Base-by-base conservation (phyloP, 2,329 filamentous ascomycete species). In the Paecilomyces niveus region DNA sequence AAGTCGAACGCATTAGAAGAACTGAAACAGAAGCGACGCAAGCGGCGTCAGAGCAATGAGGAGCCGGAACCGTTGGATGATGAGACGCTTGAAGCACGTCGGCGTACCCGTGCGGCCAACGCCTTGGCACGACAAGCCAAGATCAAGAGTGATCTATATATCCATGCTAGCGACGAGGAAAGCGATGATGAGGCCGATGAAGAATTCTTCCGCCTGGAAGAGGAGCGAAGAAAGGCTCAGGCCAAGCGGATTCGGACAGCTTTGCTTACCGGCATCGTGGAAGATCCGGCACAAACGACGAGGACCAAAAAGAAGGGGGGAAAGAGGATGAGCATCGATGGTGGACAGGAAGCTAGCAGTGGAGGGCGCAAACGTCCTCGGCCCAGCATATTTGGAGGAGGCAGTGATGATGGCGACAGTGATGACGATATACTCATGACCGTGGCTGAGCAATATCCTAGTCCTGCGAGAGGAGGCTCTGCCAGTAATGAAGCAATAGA, bases 161-260 rank as follows among this genome's bases (percentile, higher is more conserved):
- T 99, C 55, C 84, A 88, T 59, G 86, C 88, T 39, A 91, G 89
- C 64, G 94, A 97, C 70, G 94, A 97, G 56, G 92, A 96, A 65
- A 87, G 83, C n/a, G 91, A 96, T 67, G 85, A 83, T 33, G 90
- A 92, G 53, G 83, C 85, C 58, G 84, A 89, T 73, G 78, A 71
- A 22, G 85, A 83, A 21, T 97, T 97, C 74, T 97, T 93, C 73
- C 85, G 82, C 2, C 81, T 84, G 15, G 92, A 97, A 74, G 85
- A 87, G 71, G 77, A 82, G 63, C 80, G 88, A 60, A 80, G 89
- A 54, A 80, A 84, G 62, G 82, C 82, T 54, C 83, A 81, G 55
- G 74, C 74, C 29, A 73, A 77, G 32, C 76, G 77, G 15, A 78
- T 84, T 58, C 76, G 77, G 58, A 77, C 79, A 55, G 78, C 79